Conservation (phyloP, 495 filamentous ascomycete species). For the Lasiosphaeriaceae sp. region DNA sequence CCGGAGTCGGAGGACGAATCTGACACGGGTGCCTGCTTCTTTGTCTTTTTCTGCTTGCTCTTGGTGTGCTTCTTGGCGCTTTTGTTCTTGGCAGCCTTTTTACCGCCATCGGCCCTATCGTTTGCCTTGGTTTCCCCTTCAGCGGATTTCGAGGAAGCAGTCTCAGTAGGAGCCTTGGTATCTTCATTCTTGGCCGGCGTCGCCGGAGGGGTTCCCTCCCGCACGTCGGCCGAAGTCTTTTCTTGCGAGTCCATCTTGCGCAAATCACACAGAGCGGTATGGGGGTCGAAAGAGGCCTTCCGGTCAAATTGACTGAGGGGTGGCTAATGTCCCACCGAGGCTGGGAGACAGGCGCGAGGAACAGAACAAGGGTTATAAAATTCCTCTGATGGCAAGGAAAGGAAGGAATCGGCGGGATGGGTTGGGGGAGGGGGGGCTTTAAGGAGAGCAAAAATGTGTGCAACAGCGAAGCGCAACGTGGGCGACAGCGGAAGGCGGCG, state of each 20-base stretch:
- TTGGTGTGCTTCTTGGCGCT: constrained; percentile 37
- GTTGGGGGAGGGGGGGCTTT: too few relatives aligned
- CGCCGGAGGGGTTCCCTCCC: constrained; percentile 17
- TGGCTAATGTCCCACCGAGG: too few relatives aligned
- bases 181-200: constrained; percentile 22
- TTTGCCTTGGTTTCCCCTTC: constrained; percentile 23
- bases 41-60: constrained; percentile 35
- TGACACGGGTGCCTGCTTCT: constrained; percentile 31
- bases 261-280: not conserved
- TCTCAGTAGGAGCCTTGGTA: constrained; percentile 22
- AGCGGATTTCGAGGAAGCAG: constrained; percentile 4
- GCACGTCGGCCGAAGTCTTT: constrained; percentile 17
- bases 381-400: too few relatives aligned
- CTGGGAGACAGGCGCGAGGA: too few relatives aligned
- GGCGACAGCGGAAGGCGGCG: not conserved
- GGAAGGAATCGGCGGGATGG: too few relatives aligned
- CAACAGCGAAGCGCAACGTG: not conserved
- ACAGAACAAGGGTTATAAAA: too few relatives aligned
- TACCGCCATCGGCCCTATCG: constrained; percentile 26
- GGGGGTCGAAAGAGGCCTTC: not conserved
- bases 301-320: too few relatives aligned
- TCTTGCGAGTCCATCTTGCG: constrained; percentile 20
- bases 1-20: constrained; percentile 29
- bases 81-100: constrained; percentile 34
- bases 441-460: too few relatives aligned